Conservation (phyloP, 164 flowering plant species). For the Piper betle region DNA sequence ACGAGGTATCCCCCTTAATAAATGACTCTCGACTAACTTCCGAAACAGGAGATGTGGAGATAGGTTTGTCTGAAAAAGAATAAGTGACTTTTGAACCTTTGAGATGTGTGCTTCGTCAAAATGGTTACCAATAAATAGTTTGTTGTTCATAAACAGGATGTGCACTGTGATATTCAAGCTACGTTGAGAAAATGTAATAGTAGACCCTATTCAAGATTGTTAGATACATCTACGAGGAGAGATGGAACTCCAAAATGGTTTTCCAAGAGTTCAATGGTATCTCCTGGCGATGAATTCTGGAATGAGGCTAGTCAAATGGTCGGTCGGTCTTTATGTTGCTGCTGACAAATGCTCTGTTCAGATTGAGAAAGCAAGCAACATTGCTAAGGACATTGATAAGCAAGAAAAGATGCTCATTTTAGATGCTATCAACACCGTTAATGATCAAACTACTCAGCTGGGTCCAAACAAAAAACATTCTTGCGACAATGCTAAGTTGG, state of each 20-base stretch:
- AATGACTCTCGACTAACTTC: slow-evolving; percentile 9
- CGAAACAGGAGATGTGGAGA: slow-evolving; percentile 12
- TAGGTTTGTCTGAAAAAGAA: slow-evolving; percentile 14
- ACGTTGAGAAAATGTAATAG: slow-evolving; percentile 48
- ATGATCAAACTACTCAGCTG: slow-evolving; percentile 6
- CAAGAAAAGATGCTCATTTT: slow-evolving; percentile 7
- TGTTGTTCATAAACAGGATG: slow-evolving; percentile 1
- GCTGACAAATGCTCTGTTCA: slow-evolving; percentile 14
- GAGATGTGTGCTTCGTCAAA: background rate
- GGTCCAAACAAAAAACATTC: slow-evolving; percentile 12
- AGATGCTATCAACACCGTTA: slow-evolving; percentile 7
- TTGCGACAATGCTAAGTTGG: slow-evolving; percentile 6
- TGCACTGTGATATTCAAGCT: slow-evolving; percentile 14
- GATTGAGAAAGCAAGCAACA: slow-evolving; percentile 10
- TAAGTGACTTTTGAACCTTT: slow-evolving; percentile 5
- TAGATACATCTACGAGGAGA: slow-evolving; percentile 12
- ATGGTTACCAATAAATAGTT: slow-evolving; percentile 2
- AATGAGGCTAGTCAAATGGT: slow-evolving; percentile 80
- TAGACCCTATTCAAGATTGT: slow-evolving; percentile 12
- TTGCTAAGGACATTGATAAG: slow-evolving; percentile 9
- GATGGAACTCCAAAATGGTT: slow-evolving; percentile 50
- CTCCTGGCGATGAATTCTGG: slow-evolving; percentile 97
- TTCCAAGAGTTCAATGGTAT: slow-evolving; percentile 57
- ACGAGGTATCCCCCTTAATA: slow-evolving; percentile 13
- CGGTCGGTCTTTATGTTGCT: slow-evolving; percentile 47